Conservation (phyloP, 257 asterid species). For the Solanum chilense region DNA sequence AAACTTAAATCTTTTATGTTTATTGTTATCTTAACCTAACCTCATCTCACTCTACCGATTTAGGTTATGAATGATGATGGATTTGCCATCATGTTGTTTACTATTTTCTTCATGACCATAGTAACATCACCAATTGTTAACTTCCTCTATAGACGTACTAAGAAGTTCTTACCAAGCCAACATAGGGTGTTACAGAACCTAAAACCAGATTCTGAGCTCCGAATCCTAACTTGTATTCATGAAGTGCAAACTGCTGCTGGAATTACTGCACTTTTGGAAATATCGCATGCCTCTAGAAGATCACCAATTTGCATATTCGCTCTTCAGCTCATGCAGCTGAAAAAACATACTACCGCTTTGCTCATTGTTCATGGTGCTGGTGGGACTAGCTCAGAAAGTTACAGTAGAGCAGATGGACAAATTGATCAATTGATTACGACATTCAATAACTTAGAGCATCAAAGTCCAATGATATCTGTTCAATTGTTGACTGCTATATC, state of each 20-base stretch:
- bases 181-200: constrained; percentile 3
- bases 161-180: constrained; percentile 7
- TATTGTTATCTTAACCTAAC: not conserved
- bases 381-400: not conserved
- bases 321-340: constrained; percentile 9
- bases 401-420: constrained; percentile 1
- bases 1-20: not conserved
- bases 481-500: constrained; percentile 10
- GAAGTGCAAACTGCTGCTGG: constrained; percentile 10
- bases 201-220: constrained; percentile 6
- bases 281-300: constrained; percentile 7
- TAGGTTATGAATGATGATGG: not conserved
- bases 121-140: constrained; percentile 8
- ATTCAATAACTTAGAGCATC: constrained; percentile 5
- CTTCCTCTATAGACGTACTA: constrained; percentile 1
- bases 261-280: not conserved
- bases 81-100: not conserved
- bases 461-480: not conserved
- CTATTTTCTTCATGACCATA: not conserved
- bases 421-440: constrained; percentile 8
- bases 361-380: constrained; percentile 8
- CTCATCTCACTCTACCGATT: not conserved
- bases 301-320: constrained; percentile 9
- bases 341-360: constrained; percentile 7
- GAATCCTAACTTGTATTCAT: constrained; percentile 11